Base-by-base conservation (phyloP, 2,329 filamentous ascomycete genomes). In the Colletotrichum sojae region DNA sequence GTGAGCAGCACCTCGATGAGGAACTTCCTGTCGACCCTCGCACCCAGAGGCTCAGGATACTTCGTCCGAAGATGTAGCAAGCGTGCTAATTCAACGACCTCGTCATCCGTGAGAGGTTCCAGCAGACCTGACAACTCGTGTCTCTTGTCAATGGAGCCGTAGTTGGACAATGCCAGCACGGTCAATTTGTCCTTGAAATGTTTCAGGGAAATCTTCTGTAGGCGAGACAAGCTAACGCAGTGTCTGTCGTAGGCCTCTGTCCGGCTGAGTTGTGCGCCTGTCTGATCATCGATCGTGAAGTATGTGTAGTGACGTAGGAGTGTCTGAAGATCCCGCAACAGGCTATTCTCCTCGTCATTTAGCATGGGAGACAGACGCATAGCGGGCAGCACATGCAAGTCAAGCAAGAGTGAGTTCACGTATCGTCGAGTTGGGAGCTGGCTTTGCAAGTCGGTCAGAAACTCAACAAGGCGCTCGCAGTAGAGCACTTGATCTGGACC, bases 371-470 rank as follows among this genome's bases (percentile, higher is more conserved):
- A 98, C 18, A 97, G 82, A 55, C 88, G 88, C 74, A 98, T 90
- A 10, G 92, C 89, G 1, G 95, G 85, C 31, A 98, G 81, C 22
- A 97, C 81, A 77, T 98, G 94, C 53, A 98, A 83, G 77, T 99
- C 95, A 74, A 92, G 91, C 15, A 98, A 80, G 49, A 99, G 83
- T 1, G 93, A 91, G 79, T 98, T 98, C 77, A 97, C 93, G 78
- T 98, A 98, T 79, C 96, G 90, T 74, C 96, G 88, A 4, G 97
- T 99, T 0, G 96, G 96, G 55, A 98, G 84, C 78, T 99, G 96
- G 75, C 95, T 98, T 78, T 97, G 90, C 20, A 99, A 83, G 77
- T 99, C 96, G 9, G 92, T 91, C 55, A 99, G 84, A 59, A 99
- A 91, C 79, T 99, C 96, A 59, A 96, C 81, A 71, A 98, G 95